phyloP scores from a whole-genome alignment of 805 yeast genomes.

The Suhomyces sp. region DNA sequence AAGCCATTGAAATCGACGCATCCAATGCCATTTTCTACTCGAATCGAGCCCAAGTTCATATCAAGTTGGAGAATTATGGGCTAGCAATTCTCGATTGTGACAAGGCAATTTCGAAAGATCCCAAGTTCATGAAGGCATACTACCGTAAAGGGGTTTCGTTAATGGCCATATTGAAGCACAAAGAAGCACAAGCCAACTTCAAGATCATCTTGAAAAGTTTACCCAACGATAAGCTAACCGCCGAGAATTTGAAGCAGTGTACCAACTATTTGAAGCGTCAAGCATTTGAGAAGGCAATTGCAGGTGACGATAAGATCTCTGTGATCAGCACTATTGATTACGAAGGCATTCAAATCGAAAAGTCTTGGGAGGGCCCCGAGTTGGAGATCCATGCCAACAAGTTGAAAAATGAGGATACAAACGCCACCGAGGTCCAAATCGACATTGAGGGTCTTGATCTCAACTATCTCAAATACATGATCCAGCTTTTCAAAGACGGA shows the following conservation, averaged over 20 bases:
- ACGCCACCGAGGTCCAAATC: slow-evolving; percentile 23
- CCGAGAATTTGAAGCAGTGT: slow-evolving; percentile 59
- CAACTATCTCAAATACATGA: slow-evolving; percentile 61
- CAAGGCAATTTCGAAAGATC: slow-evolving; percentile 64
- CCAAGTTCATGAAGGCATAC: slow-evolving; percentile 70
- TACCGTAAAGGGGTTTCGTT: slow-evolving; percentile 84
- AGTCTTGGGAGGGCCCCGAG: slow-evolving; percentile 56
- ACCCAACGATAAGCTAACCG: slow-evolving; percentile 70
- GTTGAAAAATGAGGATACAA: slow-evolving; percentile 6
- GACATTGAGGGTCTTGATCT: slow-evolving; percentile 43
- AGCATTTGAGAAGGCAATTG: slow-evolving; percentile 85
- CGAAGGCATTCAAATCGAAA: slow-evolving; percentile 48
- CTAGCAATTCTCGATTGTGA: slow-evolving; percentile 78
- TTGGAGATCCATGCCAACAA: slow-evolving; percentile 42
- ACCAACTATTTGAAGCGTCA: slow-evolving; percentile 62
- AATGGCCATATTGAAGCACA: slow-evolving; percentile 71
- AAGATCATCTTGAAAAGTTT: slow-evolving; percentile 56
- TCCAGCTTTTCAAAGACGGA: slow-evolving; percentile 70
- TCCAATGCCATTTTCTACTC: slow-evolving; percentile 62
- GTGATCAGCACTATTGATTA: slow-evolving; percentile 48
- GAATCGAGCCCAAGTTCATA: slow-evolving; percentile 86
- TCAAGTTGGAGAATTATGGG: slow-evolving; percentile 84
- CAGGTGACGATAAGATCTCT: slow-evolving; percentile 60
- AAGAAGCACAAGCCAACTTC: slow-evolving; percentile 70
- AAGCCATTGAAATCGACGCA: slow-evolving; percentile 66